Evolutionary conservation across 2,329 filamentous ascomycete genomes (phyloP).

Genomic region (Xylariaceae sp.): DNA sequence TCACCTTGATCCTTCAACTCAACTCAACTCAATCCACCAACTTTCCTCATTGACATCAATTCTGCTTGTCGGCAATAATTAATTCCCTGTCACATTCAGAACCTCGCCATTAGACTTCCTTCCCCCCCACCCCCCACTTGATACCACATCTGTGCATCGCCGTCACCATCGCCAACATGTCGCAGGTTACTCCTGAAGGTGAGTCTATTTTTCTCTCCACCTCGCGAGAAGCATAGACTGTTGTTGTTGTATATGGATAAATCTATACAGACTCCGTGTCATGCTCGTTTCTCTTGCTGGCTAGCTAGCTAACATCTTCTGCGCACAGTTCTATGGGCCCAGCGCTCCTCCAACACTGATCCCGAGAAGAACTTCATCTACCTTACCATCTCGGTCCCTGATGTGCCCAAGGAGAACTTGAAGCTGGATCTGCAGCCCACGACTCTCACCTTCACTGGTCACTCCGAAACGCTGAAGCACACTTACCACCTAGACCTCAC

Average conservation of each 20-base stretch:
- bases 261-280: background rate
- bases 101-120: background rate
- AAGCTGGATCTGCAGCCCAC: conserved; percentile 83
- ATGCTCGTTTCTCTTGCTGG: background rate
- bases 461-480: conserved; percentile 81
- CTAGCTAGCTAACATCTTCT: conserved; percentile 13
- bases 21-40: background rate
- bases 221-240: too few relatives aligned
- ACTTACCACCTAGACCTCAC: conserved; percentile 86
- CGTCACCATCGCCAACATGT: conserved; percentile 26
- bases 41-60: background rate
- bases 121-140: background rate
- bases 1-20: background rate
- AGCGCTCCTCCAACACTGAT: conserved; percentile 84
- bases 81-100: background rate
- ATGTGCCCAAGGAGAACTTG: conserved; percentile 74
- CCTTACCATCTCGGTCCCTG: conserved; percentile 86
- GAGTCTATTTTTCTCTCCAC: conserved; percentile 18
- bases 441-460: conserved; percentile 78
- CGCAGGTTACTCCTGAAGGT: conserved; percentile 45
- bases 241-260: too few relatives aligned
- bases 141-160: background rate
- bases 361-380: conserved; percentile 91
- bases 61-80: background rate
- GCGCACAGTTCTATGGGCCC: conserved; percentile 86